Evolutionary conservation across 1,139 yeast species (phyloP).

Genomic region (Zygoascus meyerae): DNA sequence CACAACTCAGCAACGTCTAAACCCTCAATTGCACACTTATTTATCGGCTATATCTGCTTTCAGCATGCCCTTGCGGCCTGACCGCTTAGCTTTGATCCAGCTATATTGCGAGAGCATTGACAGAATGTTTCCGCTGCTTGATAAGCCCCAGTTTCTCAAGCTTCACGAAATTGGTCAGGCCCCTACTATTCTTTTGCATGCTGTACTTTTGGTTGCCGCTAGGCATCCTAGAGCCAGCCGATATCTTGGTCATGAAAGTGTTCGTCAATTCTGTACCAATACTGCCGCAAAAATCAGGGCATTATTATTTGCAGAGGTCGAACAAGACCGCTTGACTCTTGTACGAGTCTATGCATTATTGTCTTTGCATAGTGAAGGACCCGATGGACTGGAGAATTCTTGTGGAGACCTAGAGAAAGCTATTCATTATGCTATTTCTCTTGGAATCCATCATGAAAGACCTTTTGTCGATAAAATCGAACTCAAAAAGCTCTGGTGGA

Average conservation of each 20-base stretch:
- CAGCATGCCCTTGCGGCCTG: conserved; percentile 32
- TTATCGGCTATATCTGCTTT: conserved; percentile 38
- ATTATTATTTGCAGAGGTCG: conserved; percentile 40
- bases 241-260: conserved; percentile 30
- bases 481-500: conserved; percentile 38
- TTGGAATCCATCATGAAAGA: conserved; percentile 38
- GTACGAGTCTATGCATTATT: conserved; percentile 32
- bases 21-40: conserved; percentile 32
- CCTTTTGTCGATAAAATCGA: conserved; percentile 32
- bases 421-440: conserved; percentile 36
- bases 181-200: conserved; percentile 37
- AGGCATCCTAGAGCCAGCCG: conserved; percentile 36
- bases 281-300: conserved; percentile 38
- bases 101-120: conserved; percentile 37
- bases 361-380: conserved; percentile 33
- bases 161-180: conserved; percentile 35
- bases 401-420: conserved; percentile 38
- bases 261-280: conserved; percentile 32
- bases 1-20: conserved; percentile 26
- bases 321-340: conserved; percentile 38
- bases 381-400: conserved; percentile 39
- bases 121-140: conserved; percentile 37
- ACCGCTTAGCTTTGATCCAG: conserved; percentile 33
- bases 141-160: conserved; percentile 34
- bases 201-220: conserved; percentile 38